Conservation (phyloP, 257 asterid genomes). For the Verbena officinalis region DNA sequence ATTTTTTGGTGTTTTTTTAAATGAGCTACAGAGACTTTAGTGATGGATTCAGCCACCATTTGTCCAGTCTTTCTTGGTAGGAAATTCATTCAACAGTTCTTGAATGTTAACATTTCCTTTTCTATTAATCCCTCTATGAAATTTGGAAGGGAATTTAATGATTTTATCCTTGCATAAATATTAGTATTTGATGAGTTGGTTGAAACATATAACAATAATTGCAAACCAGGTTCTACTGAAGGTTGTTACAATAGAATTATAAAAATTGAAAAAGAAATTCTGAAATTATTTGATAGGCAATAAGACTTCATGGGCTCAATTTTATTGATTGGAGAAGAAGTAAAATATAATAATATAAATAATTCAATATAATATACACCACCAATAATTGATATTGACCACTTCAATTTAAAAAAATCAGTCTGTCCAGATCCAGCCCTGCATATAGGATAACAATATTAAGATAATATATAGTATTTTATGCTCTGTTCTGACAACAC, state of each 20-base stretch:
- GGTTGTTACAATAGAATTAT: background rate
- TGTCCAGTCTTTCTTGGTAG: constrained; percentile 19
- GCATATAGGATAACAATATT: background rate
- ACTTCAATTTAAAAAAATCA: constrained; percentile 9
- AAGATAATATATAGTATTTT: constrained; percentile 11
- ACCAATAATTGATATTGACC: constrained; percentile 8
- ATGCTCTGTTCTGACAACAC: background rate
- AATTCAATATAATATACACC: background rate
- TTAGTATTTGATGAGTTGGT: background rate
- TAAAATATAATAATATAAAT: background rate
- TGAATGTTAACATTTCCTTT: background rate
- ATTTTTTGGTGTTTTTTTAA: background rate
- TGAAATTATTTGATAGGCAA: background rate
- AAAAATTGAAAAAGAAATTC: background rate
- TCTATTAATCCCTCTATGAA: too few species aligned
- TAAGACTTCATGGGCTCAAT: too few species aligned
- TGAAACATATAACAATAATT: background rate
- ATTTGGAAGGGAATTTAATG: background rate
- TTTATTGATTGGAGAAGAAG: background rate
- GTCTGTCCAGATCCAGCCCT: constrained; percentile 18
- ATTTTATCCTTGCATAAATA: background rate
- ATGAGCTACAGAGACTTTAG: constrained; percentile 15
- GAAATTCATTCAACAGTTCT: constrained; percentile 6
- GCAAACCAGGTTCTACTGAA: background rate
- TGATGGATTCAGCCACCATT: constrained; percentile 2